Conservation (phyloP, 352 stramenopile species). For the Pythium rhizo-oryzae region DNA sequence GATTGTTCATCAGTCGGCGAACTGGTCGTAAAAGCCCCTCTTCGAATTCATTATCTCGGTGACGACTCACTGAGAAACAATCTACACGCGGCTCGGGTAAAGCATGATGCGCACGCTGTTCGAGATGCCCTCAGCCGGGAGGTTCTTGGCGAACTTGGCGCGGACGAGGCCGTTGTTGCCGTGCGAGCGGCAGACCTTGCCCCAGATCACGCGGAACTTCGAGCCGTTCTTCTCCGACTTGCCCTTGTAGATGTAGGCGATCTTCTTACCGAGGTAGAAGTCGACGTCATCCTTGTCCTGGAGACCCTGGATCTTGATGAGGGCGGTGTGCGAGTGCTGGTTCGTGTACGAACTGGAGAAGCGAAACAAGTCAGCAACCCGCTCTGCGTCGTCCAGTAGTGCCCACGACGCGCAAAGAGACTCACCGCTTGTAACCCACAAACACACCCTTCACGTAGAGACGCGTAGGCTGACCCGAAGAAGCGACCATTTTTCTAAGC, state of each 20-base stretch:
- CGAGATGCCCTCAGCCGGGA: conserved; percentile 97
- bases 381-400: too few relatives aligned
- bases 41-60: conserved; percentile 48
- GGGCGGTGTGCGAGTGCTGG: conserved; percentile 97
- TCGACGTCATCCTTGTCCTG: conserved; percentile 98
- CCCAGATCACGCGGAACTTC: conserved; percentile 99
- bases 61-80: conserved; percentile 21
- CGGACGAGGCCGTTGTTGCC: conserved; percentile 98
- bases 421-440: conserved; percentile 97
- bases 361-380: not conserved
- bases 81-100: conserved; percentile 98
- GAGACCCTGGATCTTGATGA: conserved; percentile 99
- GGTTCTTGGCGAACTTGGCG: conserved; percentile 98
- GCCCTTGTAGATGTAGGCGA: conserved; percentile 99
- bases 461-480: conserved; percentile 91
- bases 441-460: conserved; percentile 99
- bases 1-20: conserved; percentile 27
- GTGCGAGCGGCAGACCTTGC: conserved; percentile 97
- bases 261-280: conserved; percentile 99
- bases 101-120: conserved; percentile 98
- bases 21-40: conserved; percentile 40
- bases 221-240: conserved; percentile 94
- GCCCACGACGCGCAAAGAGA: conserved; percentile 1
- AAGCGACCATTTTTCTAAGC: conserved; percentile 91
- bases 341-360: conserved; percentile 90